Percentiles rank a stretch among this genome's conserved stretches.
These are phyloP conservation scores for Blastocystis sp. DNA, from an alignment of 352 stramenopile species.

Conservation along the genomic window DNA sequence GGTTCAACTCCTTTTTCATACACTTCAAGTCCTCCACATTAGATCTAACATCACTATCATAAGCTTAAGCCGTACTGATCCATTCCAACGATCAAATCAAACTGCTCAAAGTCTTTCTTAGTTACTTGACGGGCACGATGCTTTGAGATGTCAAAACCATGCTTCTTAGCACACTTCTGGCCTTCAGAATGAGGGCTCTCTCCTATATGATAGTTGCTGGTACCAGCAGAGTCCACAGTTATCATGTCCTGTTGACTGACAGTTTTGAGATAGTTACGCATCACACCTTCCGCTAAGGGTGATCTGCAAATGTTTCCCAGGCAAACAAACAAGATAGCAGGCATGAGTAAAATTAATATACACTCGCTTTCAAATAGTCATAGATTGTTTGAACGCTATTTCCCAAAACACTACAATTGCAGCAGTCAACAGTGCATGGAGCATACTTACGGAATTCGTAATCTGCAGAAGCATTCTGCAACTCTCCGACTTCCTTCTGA, in stretches of 20 bases:
- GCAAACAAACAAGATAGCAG: conserved; percentile 67
- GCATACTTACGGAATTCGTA: conserved; percentile 48
- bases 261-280: conserved; percentile 6
- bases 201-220: conserved; percentile 58
- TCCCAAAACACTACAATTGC: conserved; percentile 12
- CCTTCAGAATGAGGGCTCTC: conserved; percentile 36
- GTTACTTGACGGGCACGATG: conserved; percentile 46
- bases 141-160: conserved; percentile 65
- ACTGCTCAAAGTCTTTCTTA: conserved; percentile 40
- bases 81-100: conserved; percentile 62
- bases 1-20: conserved; percentile 48
- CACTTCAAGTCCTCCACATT: conserved; percentile 63
- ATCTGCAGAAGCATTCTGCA: background rate
- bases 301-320: conserved; percentile 67
- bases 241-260: background rate
- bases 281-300: conserved; percentile 29
- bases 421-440: conserved; percentile 27
- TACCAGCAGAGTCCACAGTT: conserved; percentile 31
- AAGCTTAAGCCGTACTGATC: background rate
- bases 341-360: conserved; percentile 53
- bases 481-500: conserved; percentile 16
- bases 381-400: background rate
- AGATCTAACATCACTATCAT: background rate
- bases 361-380: background rate
- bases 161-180: conserved; percentile 38